Evolutionary conservation across 306 rosid genomes (phyloP).

Genomic region (Alnus rubra): DNA sequence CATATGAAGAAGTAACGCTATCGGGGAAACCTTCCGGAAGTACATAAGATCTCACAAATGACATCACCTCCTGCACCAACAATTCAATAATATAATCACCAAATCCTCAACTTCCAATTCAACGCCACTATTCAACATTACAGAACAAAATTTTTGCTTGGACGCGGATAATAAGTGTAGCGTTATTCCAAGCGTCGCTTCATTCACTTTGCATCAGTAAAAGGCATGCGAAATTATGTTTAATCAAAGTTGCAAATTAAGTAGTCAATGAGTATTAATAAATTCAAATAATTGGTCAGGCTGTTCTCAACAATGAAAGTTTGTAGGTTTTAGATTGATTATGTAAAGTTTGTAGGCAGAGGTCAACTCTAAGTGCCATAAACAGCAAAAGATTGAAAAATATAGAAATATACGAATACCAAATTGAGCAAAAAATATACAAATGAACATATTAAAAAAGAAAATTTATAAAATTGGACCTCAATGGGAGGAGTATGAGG

Average conservation of each 20-base stretch:
- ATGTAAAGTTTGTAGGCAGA: not conserved
- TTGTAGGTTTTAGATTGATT: not conserved
- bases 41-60: constrained; percentile 84
- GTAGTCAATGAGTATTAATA: not conserved
- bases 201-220: no score
- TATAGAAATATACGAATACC: not conserved
- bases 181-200: no score
- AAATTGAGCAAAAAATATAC: not conserved
- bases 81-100: not conserved
- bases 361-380: not conserved
- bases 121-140: not conserved
- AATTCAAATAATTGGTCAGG: not conserved
- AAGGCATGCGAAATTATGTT: no score
- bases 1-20: constrained; percentile 84
- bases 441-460: not conserved
- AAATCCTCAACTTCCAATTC: not conserved
- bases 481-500: constrained; percentile 76
- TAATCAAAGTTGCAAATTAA: not conserved
- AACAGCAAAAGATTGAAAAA: not conserved
- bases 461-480: constrained; percentile 29
- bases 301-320: not conserved
- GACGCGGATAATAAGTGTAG: no score
- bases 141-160: no score
- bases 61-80: constrained; percentile 63
- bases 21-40: constrained; percentile 96